Evolutionary conservation across 305 asterid species (phyloP).

Genomic region (Solanum hybrid): DNA sequence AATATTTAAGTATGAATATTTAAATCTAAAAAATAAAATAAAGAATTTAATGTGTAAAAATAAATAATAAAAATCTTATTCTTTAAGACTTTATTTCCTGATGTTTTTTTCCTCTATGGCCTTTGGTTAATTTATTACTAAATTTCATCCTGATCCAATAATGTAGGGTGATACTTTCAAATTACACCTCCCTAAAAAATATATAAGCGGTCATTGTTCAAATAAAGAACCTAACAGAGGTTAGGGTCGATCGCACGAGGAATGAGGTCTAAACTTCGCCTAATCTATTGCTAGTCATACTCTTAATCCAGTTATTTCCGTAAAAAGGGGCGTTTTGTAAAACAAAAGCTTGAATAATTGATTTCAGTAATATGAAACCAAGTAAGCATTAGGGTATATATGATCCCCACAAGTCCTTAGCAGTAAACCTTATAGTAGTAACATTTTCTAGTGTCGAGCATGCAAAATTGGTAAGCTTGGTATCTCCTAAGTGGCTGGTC

Average conservation of each 20-base stretch:
- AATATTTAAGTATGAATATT: too few relatives aligned
- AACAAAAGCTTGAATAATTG: background rate
- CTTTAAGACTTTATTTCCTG: background rate
- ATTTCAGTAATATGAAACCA: background rate
- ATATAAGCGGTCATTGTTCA: background rate
- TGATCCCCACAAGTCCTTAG: background rate
- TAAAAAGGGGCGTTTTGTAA: background rate
- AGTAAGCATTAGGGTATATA: background rate
- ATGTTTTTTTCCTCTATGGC: background rate
- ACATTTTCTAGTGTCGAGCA: background rate
- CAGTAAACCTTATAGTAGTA: background rate
- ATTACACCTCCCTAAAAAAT: background rate
- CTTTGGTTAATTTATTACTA: background rate
- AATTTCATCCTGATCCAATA: background rate
- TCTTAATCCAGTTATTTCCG: background rate
- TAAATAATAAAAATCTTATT: too few relatives aligned
- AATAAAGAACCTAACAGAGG: background rate
- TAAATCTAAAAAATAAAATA: too few relatives aligned
- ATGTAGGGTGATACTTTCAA: background rate
- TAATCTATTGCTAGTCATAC: background rate
- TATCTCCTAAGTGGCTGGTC: background rate
- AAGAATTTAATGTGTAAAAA: background rate
- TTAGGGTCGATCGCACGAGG: background rate
- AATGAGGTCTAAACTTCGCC: background rate
- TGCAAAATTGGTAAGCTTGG: background rate